Evolutionary conservation across 225 moss, liverwort and hornwort species (phyloP).

Genomic region (Ulota crispa): DNA sequence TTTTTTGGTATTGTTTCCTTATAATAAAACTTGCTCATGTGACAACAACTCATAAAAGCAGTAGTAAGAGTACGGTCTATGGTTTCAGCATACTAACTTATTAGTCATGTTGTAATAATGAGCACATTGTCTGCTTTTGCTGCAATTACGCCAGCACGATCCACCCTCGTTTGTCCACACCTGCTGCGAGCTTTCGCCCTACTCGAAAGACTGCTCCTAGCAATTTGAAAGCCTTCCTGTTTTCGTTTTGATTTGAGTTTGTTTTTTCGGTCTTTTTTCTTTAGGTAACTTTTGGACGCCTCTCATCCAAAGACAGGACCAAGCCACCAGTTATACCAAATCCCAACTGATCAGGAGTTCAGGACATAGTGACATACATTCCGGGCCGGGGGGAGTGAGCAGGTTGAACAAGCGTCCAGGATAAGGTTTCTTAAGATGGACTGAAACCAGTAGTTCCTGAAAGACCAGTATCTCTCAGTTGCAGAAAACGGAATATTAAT

Average conservation of each 20-base stretch:
- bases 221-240: not conserved
- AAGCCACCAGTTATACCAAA: not conserved
- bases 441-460: not conserved
- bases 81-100: not conserved
- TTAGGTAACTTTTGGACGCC: not conserved
- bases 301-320: not conserved
- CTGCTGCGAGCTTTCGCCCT: not conserved
- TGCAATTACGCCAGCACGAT: constrained; percentile 1
- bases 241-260: too few relatives aligned
- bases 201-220: not conserved
- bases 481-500: not conserved
- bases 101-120: not conserved
- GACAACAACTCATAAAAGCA: not conserved
- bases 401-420: too few relatives aligned
- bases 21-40: not conserved
- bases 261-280: not conserved
- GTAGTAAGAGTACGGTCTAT: not conserved
- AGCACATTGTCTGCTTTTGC: not conserved
- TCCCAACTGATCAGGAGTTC: not conserved
- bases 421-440: not conserved
- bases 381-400: too few relatives aligned
- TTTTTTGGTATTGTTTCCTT: not conserved
- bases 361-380: not conserved
- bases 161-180: not conserved
- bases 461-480: not conserved